Conservation (phyloP, 805 yeast genomes). For the Komagataella pseudopastoris region DNA sequence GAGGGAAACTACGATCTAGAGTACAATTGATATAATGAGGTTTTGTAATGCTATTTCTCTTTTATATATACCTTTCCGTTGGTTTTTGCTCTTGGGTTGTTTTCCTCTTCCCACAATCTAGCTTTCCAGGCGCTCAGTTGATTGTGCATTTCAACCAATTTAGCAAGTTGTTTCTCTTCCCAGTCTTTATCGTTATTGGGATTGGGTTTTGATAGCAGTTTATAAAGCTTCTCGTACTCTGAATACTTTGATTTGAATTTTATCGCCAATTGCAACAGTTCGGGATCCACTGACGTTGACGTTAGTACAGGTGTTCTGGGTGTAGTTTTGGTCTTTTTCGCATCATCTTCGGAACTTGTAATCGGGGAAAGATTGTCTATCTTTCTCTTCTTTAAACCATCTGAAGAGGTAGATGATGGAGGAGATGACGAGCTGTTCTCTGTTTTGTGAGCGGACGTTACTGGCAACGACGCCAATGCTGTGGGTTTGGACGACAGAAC, state of each 20-base stretch:
- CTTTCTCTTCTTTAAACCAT: neutral
- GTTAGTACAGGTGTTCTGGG: neutral
- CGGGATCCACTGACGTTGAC: neutral
- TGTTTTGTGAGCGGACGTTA: neutral
- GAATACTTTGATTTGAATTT: neutral
- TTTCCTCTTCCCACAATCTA: neutral
- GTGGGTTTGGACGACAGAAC: neutral
- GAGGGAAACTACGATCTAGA: conserved; percentile 43
- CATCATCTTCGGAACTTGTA: neutral
- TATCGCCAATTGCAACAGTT: neutral
- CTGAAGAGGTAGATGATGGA: neutral
- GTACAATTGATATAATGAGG: conserved; percentile 31
- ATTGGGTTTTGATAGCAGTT: neutral
- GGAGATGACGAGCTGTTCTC: neutral
- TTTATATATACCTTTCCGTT: neutral
- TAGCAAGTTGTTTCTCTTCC: neutral
- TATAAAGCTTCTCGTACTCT: neutral
- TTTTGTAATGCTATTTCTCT: neutral
- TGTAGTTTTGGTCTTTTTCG: neutral
- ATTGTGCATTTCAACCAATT: neutral
- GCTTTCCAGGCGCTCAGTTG: neutral
- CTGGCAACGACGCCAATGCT: neutral
- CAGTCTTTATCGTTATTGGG: neutral
- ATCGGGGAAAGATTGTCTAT: neutral
- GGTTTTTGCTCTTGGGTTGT: neutral